phyloP scores from a whole-genome alignment of 129 eudicot genomes.

The Ambrosia trifida region DNA sequence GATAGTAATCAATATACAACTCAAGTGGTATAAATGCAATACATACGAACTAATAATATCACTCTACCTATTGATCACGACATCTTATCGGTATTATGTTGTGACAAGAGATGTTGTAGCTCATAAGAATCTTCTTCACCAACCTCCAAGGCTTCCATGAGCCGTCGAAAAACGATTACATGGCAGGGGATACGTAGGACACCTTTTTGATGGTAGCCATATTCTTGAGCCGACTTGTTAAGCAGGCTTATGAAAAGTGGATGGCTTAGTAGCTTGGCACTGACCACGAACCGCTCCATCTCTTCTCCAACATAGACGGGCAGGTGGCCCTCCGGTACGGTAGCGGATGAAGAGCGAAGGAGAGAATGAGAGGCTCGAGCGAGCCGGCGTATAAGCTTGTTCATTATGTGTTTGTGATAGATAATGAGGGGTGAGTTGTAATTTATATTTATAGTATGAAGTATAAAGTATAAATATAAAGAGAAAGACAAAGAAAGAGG shows the following conservation, averaged over 20 bases:
- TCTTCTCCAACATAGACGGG: conserved; percentile 77
- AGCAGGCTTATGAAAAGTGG: conserved; percentile 64
- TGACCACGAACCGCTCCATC: conserved; percentile 37
- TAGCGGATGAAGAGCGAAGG: conserved; percentile 25
- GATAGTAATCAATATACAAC: neutral
- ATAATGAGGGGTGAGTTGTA: neutral
- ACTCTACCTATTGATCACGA: neutral
- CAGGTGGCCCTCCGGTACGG: conserved; percentile 68
- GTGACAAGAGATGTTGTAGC: conserved; percentile 13
- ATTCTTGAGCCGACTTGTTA: conserved; percentile 78
- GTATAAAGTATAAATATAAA: conserved; percentile 2
- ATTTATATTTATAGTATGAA: neutral
- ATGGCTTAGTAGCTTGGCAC: conserved; percentile 65
- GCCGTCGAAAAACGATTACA: conserved; percentile 56
- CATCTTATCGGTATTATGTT: neutral
- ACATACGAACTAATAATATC: neutral
- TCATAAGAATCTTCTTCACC: conserved; percentile 37
- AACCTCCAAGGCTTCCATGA: conserved; percentile 48
- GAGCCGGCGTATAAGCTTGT: conserved; percentile 64
- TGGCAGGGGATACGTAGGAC: conserved; percentile 77
- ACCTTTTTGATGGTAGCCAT: conserved; percentile 81
- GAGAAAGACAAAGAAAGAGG: conserved; percentile 19
- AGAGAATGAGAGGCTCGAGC: conserved; percentile 19
- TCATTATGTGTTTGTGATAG: conserved; percentile 36
- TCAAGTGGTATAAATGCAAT: neutral